These are phyloP conservation scores for Capsicum baccatum DNA, from an alignment of 257 asterid genomes.

Conservation along the genomic window DNA sequence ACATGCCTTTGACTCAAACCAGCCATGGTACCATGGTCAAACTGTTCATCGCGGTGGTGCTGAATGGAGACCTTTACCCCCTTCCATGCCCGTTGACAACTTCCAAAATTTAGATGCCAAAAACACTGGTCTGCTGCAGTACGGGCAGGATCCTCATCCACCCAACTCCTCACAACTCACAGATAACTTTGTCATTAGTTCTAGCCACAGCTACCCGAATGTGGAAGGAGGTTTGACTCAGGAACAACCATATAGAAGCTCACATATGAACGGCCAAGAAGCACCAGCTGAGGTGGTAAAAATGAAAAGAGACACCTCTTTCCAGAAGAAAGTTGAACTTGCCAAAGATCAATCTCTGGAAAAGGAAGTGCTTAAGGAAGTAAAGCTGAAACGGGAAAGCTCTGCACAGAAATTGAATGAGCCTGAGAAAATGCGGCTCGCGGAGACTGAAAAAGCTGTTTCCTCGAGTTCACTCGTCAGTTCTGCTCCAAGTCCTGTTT, in stretches of 20 bases:
- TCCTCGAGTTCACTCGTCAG: slow-evolving; percentile 44
- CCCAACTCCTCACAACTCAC: slow-evolving; percentile 45
- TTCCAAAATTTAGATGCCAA: slow-evolving; percentile 45
- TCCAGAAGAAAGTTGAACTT: slow-evolving; percentile 51
- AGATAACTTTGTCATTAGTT: slow-evolving; percentile 48
- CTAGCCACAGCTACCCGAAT: slow-evolving; percentile 45
- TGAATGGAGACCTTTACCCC: slow-evolving; percentile 52
- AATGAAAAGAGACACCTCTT: slow-evolving; percentile 44
- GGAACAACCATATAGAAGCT: slow-evolving; percentile 47
- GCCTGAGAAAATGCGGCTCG: slow-evolving; percentile 43
- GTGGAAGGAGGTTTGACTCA: slow-evolving; percentile 45
- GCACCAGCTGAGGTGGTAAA: slow-evolving; percentile 44
- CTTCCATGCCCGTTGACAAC: slow-evolving; percentile 43
- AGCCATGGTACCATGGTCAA: slow-evolving; percentile 48
- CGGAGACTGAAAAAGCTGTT: slow-evolving; percentile 50
- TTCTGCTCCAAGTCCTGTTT: slow-evolving; percentile 37
- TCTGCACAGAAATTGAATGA: slow-evolving; percentile 53
- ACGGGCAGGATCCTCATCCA: slow-evolving; percentile 50
- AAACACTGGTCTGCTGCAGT: slow-evolving; percentile 35
- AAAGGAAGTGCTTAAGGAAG: slow-evolving; percentile 51
- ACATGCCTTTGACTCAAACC: slow-evolving; percentile 48
- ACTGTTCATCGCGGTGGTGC: slow-evolving; percentile 50
- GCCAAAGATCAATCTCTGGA: slow-evolving; percentile 50
- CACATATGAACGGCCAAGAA: slow-evolving; percentile 43
- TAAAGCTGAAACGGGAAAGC: slow-evolving; percentile 55